Conservation (phyloP, 139 green algal species). For the Deuterostichococcus epilithicus region DNA sequence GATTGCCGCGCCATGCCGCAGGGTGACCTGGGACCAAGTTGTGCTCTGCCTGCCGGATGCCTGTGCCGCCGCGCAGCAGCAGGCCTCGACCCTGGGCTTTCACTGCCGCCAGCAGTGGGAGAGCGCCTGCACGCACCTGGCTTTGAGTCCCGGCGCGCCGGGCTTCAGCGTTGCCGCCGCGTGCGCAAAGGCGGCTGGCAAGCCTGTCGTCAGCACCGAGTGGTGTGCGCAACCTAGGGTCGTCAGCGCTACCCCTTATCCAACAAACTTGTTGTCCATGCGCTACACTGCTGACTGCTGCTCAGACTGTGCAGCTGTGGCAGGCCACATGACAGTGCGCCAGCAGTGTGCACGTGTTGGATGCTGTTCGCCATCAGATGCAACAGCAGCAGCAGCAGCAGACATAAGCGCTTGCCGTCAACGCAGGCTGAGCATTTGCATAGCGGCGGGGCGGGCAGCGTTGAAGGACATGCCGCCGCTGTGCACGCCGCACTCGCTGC, state of each 20-base stretch:
- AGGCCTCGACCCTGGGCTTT: background rate
- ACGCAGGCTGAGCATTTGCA: background rate
- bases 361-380: no score
- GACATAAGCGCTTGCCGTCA: background rate
- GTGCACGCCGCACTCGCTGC: no score
- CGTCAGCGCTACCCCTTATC: background rate
- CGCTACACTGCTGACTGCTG: background rate
- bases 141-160: background rate
- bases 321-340: no score
- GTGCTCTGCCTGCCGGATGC: background rate
- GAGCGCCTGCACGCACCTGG: background rate
- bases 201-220: background rate
- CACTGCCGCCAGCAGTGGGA: background rate
- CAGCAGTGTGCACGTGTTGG: background rate
- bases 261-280: background rate
- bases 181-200: background rate
- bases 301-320: no score
- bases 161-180: background rate
- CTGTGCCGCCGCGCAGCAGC: background rate
- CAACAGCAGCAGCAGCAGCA: background rate
- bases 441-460: background rate
- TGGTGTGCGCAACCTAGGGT: no score
- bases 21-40: background rate
- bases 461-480: background rate
- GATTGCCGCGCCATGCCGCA: background rate